Evolutionary conservation across 78 protist species (phyloP), one percentile per base, ranked within the genome.

Genomic region (Chrysochromulina parva): DNA sequence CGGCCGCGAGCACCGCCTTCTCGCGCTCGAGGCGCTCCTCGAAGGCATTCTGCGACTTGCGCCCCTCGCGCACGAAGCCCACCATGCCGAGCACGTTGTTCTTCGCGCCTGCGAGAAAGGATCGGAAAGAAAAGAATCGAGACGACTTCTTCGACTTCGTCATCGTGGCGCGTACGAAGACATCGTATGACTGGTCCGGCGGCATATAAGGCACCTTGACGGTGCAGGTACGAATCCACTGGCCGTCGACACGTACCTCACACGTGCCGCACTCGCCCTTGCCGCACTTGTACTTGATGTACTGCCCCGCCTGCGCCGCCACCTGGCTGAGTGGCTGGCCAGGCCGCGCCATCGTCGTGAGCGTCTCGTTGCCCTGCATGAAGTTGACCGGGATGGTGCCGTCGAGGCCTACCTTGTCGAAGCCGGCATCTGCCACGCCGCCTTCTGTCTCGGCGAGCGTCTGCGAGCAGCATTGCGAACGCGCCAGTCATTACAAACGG

Each of bases 231-330:
- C 59, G 73, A 1, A 62, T 66, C 90, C 90, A 85, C 60, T 85
- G 58, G 22, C 90, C 90, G 59, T 85, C 59, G 58, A 85, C 59
- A 24, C 73, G 90, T 17, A 85, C 90, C 6, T 1, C 90, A 60
- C 90, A 85, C 53, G 90, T 85, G 28, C 90, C 90, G 6, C 90
- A 85, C n/a, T 85, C 90, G 1, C 90, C 90, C 58, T 47, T 48
- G 48, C 54, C 19, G 78, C 90, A 85, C 90, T 62, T 62, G 59
- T 85, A 85, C 60, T 62, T n/a, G 78, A 85, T 85, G 90, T 10
- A 85, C 80, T 58, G 80, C 7, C 78, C 90, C 0, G 90, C 90
- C 67, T 82, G 88, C 1, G 85, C 85, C 7, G 82, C 82, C 55
- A 76, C 85, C 16, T 3, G 6, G 22, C 38, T 22, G 58, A 76